Percentiles rank a stretch among this genome's conserved stretches.
Conservation (phyloP, 1,284 basidiomycete species). For the Pascua guehoae region DNA sequence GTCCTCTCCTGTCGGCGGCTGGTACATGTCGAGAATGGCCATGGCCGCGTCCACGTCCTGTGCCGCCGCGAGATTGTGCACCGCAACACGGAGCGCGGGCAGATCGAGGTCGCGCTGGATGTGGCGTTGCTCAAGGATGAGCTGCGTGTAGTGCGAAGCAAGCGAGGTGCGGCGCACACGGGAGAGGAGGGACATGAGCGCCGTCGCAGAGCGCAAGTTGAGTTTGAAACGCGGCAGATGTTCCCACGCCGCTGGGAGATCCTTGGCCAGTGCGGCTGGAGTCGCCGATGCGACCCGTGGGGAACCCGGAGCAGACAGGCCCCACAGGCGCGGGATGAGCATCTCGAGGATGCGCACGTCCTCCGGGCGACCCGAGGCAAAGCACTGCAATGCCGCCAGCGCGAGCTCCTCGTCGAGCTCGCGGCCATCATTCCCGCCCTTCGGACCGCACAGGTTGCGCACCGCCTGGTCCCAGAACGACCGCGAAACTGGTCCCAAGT, state of each 20-base stretch:
- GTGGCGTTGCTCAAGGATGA: slow-evolving; percentile 16
- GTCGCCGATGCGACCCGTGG: slow-evolving; percentile 8
- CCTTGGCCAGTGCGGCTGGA: neutral
- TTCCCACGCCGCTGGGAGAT: slow-evolving; percentile 1
- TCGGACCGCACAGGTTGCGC: slow-evolving; percentile 17
- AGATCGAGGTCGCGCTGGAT: slow-evolving; percentile 14
- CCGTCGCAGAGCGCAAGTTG: slow-evolving; percentile 18
- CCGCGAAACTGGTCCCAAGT: slow-evolving; percentile 21
- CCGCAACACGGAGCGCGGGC: slow-evolving; percentile 9
- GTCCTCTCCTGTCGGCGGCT: slow-evolving; percentile 18
- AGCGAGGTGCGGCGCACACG: slow-evolving; percentile 9
- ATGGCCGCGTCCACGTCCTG: slow-evolving; percentile 19
- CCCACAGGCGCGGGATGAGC: slow-evolving; percentile 31
- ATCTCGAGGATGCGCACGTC: slow-evolving; percentile 29
- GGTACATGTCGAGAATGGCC: slow-evolving; percentile 26
- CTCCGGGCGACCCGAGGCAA: slow-evolving; percentile 27
- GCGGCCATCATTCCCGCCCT: slow-evolving; percentile 1
- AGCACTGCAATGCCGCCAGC: slow-evolving; percentile 23
- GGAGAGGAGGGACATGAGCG: slow-evolving; percentile 19
- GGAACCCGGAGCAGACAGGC: slow-evolving; percentile 25
- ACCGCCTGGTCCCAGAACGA: slow-evolving; percentile 34
- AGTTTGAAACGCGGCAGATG: slow-evolving; percentile 17
- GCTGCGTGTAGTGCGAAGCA: slow-evolving; percentile 20
- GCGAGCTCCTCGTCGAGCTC: slow-evolving; percentile 33
- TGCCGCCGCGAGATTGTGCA: slow-evolving; percentile 13